phyloP scores from a whole-genome alignment of 495 filamentous ascomycete genomes.

The Elasticomyces elasticus region DNA sequence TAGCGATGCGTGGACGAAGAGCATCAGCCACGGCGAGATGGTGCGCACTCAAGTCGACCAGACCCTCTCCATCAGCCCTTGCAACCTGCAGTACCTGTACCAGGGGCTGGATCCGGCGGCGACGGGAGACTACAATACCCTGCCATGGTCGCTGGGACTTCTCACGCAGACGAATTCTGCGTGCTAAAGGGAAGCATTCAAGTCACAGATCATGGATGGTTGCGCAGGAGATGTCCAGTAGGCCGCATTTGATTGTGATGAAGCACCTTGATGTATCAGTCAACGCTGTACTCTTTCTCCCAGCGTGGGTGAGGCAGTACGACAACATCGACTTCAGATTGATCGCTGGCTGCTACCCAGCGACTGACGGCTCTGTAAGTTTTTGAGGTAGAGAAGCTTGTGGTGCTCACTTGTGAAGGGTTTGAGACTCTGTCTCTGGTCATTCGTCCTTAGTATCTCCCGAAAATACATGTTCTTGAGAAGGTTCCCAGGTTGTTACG shows the following conservation, averaged over 20 bases:
- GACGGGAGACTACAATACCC: slow-evolving; percentile 12
- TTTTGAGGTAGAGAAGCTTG: no score
- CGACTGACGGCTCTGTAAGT: no score
- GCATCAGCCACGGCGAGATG: slow-evolving; percentile 26
- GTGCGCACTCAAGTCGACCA: slow-evolving; percentile 20
- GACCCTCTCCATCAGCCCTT: slow-evolving; percentile 23
- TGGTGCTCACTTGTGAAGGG: no score
- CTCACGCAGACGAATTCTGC: slow-evolving; percentile 20
- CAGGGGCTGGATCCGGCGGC: slow-evolving; percentile 21
- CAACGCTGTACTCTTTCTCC: no score
- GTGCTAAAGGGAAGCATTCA: neutral
- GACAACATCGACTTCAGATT: no score
- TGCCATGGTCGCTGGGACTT: slow-evolving; percentile 21
- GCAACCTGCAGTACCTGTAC: slow-evolving; percentile 26
- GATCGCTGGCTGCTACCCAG: no score
- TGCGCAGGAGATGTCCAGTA: no score
- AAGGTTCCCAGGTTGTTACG: no score
- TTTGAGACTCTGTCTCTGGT: no score
- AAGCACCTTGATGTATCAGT: neutral
- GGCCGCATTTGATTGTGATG: neutral
- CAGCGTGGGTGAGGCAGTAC: no score
- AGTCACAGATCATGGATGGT: neutral
- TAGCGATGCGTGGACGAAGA: slow-evolving; percentile 23
- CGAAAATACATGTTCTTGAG: no score
- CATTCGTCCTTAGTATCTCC: no score